phyloP scores from a whole-genome alignment of 108 stramenopile species.

The Nitzschia inconspicua region DNA sequence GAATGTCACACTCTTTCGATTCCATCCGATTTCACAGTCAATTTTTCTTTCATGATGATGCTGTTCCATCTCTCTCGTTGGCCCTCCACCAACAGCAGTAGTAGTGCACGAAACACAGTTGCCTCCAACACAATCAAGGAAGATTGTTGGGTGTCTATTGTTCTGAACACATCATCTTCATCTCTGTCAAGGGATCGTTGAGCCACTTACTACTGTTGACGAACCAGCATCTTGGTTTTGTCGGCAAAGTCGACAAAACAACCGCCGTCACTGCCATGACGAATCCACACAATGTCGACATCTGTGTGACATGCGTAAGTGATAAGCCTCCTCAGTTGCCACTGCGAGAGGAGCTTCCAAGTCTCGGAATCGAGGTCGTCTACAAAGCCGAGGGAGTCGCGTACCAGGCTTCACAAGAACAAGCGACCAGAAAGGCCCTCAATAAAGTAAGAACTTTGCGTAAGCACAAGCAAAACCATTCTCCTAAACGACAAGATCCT shows the following conservation, averaged over 20 bases:
- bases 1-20: no score
- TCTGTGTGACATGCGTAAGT: conserved; percentile 50
- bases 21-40: no score
- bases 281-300: conserved; percentile 42
- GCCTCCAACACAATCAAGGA: no score
- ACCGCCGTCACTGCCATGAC: conserved; percentile 20
- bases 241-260: neutral
- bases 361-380: conserved; percentile 57
- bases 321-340: conserved; percentile 53
- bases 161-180: no score
- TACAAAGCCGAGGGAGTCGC: conserved; percentile 50
- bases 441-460: neutral
- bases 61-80: no score
- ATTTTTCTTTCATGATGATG: no score
- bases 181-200: no score
- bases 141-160: no score
- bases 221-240: neutral
- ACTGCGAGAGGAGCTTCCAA: conserved; percentile 54
- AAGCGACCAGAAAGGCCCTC: conserved; percentile 2
- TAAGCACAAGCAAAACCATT: conserved; percentile 8
- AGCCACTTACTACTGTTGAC: no score
- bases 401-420: conserved; percentile 5
- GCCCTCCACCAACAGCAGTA: no score
- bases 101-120: no score
- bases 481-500: no score